phyloP scores from a whole-genome alignment of 2,329 filamentous ascomycete genomes.

The Didymellaceae sp. region DNA sequence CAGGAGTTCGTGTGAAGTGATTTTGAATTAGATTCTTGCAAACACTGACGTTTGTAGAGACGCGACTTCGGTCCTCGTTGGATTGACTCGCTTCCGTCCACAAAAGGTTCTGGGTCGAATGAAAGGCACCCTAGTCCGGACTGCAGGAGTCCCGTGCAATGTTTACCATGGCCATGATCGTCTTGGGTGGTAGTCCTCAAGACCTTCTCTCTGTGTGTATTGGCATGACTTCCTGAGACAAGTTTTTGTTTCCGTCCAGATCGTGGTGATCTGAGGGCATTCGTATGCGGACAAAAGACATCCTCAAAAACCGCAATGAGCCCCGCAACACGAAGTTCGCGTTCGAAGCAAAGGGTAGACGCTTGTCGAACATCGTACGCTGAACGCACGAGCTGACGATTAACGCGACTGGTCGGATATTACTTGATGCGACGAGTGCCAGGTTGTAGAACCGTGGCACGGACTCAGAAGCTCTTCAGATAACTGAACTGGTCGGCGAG shows the following conservation, averaged over 20 bases:
- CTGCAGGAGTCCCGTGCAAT: constrained; percentile 27
- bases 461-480: constrained; percentile 53
- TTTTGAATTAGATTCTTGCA: constrained; percentile 12
- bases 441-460: constrained; percentile 56
- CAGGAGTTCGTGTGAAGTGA: constrained; percentile 21
- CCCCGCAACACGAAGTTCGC: constrained; percentile 31
- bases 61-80: constrained; percentile 1
- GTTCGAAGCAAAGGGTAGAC: constrained; percentile 53
- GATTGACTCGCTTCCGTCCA: not conserved
- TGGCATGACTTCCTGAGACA: constrained; percentile 86
- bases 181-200: constrained; percentile 25
- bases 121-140: constrained; percentile 35
- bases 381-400: constrained; percentile 64
- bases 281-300: constrained; percentile 85
- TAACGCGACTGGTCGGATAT: constrained; percentile 70
- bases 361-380: constrained; percentile 63
- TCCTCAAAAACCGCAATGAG: constrained; percentile 87
- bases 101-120: constrained; percentile 23
- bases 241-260: constrained; percentile 89
- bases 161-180: constrained; percentile 23
- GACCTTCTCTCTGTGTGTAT: constrained; percentile 74
- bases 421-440: constrained; percentile 55
- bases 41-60: constrained; percentile 27
- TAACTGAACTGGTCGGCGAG: constrained; percentile 53
- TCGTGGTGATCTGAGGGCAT: constrained; percentile 63